These are phyloP conservation scores for Irpex sp. DNA, from an alignment of 1,284 basidiomycete species.

Conservation along the genomic window DNA sequence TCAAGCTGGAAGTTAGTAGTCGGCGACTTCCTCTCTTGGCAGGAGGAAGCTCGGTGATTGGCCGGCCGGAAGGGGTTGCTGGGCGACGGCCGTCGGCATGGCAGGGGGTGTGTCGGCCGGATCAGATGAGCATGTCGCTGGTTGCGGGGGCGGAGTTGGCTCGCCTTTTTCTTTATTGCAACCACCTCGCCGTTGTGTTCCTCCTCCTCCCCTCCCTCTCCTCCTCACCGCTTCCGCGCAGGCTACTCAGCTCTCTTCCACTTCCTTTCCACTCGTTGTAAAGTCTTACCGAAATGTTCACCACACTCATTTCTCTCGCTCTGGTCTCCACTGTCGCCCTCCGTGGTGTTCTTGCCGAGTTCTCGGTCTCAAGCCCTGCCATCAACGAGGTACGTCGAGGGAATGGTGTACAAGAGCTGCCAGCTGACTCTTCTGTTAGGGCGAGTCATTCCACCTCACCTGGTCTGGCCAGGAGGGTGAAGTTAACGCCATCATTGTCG, in stretches of 20 bases:
- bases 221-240: neutral
- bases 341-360: conserved; percentile 47
- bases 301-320: conserved; percentile 65
- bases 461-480: conserved; percentile 49
- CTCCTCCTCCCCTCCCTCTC: neutral
- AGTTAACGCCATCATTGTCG: conserved; percentile 58
- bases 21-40: neutral
- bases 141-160: conserved; percentile 5
- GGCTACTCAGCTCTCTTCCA: conserved; percentile 1
- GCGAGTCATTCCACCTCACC: conserved; percentile 44
- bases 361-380: conserved; percentile 48
- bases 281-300: conserved; percentile 49
- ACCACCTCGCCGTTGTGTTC: conserved; percentile 6
- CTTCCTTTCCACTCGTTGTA: conserved; percentile 7
- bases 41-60: neutral
- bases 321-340: conserved; percentile 59
- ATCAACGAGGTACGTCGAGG: conserved; percentile 47
- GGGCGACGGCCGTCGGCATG: neutral
- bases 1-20: neutral
- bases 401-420: neutral
- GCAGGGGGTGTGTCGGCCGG: neutral
- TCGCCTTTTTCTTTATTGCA: conserved; percentile 10
- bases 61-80: neutral
- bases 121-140: neutral
- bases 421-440: conserved; percentile 37